These are phyloP conservation scores for Hypocrella siamensis DNA, from an alignment of 2,329 filamentous ascomycete genomes.

Conservation along the genomic window DNA sequence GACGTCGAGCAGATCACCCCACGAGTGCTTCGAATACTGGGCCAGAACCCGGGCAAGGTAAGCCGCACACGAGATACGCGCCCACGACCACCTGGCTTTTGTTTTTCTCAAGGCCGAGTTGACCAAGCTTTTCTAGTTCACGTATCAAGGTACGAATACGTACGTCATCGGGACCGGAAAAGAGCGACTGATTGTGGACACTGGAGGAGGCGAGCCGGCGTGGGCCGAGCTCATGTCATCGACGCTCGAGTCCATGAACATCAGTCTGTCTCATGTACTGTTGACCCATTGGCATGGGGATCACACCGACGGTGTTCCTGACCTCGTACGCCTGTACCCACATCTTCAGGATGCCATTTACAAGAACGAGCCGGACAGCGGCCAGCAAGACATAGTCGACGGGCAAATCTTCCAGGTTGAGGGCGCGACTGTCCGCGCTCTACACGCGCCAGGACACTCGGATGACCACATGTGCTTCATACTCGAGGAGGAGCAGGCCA, in stretches of 20 bases:
- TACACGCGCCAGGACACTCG: constrained; percentile 55
- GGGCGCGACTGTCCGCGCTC: constrained; percentile 44
- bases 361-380: constrained; percentile 35
- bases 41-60: constrained; percentile 27
- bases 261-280: constrained; percentile 25
- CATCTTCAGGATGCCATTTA: constrained; percentile 21
- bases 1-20: constrained; percentile 25
- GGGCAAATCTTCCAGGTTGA: constrained; percentile 31
- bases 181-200: constrained; percentile 53
- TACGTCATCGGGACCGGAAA: constrained; percentile 55
- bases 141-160: constrained; percentile 54
- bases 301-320: constrained; percentile 49
- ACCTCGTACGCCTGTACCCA: constrained; percentile 26
- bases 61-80: constrained; percentile 2
- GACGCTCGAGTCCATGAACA: constrained; percentile 6
- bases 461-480: constrained; percentile 52
- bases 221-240: constrained; percentile 31
- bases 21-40: constrained; percentile 25
- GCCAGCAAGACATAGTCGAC: constrained; percentile 24
- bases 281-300: constrained; percentile 66
- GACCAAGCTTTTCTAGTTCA: constrained; percentile 34
- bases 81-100: not conserved
- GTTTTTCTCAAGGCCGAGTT: too few relatives aligned
- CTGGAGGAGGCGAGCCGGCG: constrained; percentile 47
- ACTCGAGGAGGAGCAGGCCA: constrained; percentile 45